Evolutionary conservation across 148 eudicot genomes (phyloP).

Genomic region (Rhododendron ovatum): DNA sequence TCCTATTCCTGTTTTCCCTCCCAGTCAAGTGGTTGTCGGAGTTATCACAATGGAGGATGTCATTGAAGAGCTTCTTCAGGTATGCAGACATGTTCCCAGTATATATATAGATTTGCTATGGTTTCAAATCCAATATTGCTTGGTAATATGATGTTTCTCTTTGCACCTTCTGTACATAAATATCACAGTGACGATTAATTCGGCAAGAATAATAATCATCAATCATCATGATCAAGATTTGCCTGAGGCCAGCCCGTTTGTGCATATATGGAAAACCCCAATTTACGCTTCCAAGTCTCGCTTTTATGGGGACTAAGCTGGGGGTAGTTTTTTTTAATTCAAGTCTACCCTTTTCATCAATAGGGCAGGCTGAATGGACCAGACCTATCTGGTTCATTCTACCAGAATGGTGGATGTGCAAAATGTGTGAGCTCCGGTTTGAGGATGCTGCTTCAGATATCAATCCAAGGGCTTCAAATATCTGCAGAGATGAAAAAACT

Average conservation of each 20-base stretch:
- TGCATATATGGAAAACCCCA: background rate
- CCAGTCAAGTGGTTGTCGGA: conserved; percentile 72
- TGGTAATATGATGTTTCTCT: background rate
- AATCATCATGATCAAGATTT: background rate
- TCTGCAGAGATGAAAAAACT: background rate
- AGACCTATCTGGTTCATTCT: background rate
- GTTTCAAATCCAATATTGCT: background rate
- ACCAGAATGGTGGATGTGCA: background rate
- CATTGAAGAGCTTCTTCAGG: conserved; percentile 98
- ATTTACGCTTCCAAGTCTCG: background rate
- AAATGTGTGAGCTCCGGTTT: background rate
- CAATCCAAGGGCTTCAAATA: background rate
- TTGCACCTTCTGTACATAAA: background rate
- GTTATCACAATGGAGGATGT: conserved; percentile 95
- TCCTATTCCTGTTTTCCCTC: conserved; percentile 71
- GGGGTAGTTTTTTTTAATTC: background rate
- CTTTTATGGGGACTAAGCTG: background rate
- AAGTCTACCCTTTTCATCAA: background rate
- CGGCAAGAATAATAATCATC: background rate
- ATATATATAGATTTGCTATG: background rate
- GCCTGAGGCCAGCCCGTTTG: background rate
- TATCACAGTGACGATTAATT: background rate
- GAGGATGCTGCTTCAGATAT: background rate
- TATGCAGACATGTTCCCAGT: conserved; percentile 9
- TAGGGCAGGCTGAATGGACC: background rate